phyloP scores from a whole-genome alignment of 352 stramenopile species.

The Globisporangium splendens region DNA sequence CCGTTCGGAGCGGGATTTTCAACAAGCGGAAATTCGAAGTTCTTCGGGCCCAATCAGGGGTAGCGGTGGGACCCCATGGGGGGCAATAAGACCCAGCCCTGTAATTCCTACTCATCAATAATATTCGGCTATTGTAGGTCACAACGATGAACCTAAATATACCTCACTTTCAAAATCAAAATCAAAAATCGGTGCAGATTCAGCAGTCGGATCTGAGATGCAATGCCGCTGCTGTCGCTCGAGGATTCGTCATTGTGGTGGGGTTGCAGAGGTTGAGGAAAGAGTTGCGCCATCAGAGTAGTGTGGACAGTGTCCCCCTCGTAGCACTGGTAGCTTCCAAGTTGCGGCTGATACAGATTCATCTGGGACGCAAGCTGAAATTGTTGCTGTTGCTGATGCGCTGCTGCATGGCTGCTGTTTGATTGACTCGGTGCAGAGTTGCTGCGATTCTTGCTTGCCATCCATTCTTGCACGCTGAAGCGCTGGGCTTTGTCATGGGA shows the following conservation, averaged over 20 bases:
- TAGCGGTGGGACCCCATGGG: too few species aligned
- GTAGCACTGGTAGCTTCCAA: not conserved
- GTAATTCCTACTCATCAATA: too few species aligned
- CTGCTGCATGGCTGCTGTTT: conserved; percentile 14
- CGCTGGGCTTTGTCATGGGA: conserved; percentile 62
- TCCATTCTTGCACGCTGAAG: conserved; percentile 76
- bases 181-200: too few species aligned
- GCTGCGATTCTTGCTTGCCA: conserved; percentile 51
- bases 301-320: not conserved
- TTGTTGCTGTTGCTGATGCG: conserved; percentile 9
- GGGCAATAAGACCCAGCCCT: too few species aligned
- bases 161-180: too few species aligned
- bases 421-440: conserved; percentile 23
- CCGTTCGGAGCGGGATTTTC: too few species aligned
- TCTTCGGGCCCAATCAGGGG: too few species aligned
- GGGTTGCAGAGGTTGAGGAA: conserved; percentile 1
- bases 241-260: not conserved
- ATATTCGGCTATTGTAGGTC: too few species aligned
- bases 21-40: too few species aligned
- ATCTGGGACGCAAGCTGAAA: not conserved
- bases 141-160: too few species aligned
- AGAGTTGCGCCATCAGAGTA: not conserved
- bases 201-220: conserved; percentile 8
- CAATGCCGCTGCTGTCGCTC: not conserved
- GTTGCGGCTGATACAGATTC: not conserved